Conservation (phyloP, 768 basidiomycete species). For the Suillus luteus region DNA sequence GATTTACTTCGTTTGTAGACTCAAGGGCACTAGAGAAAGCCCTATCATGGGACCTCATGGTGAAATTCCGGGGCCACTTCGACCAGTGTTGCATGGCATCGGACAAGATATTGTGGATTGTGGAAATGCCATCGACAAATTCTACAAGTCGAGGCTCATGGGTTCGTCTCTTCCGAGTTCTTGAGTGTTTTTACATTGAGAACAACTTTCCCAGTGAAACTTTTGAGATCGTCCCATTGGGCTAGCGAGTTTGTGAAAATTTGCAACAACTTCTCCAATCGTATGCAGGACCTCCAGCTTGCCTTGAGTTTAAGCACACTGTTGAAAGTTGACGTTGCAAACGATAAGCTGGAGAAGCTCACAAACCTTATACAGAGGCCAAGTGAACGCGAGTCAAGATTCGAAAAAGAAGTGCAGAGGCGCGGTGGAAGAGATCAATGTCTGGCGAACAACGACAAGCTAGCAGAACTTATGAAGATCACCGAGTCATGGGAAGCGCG, state of each 20-base stretch:
- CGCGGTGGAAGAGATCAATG: constrained; percentile 35
- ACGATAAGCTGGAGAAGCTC: constrained; percentile 1
- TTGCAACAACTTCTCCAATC: constrained; percentile 35
- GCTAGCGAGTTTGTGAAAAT: constrained; percentile 40
- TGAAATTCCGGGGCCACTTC: constrained; percentile 36
- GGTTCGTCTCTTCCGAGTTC: constrained; percentile 26
- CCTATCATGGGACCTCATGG: constrained; percentile 30
- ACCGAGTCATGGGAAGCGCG: not conserved
- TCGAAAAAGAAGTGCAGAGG: constrained; percentile 19
- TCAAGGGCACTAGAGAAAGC: constrained; percentile 33
- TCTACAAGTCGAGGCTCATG: constrained; percentile 45
- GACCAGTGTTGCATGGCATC: constrained; percentile 32
- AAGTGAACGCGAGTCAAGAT: constrained; percentile 31
- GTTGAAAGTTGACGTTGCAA: constrained; percentile 36
- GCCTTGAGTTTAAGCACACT: constrained; percentile 41
- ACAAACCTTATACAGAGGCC: not conserved
- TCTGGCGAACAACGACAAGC: constrained; percentile 11
- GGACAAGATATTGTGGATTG: constrained; percentile 45
- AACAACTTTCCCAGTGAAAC: constrained; percentile 27
- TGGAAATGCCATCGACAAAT: constrained; percentile 47
- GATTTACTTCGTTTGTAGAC: constrained; percentile 21
- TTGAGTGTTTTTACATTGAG: constrained; percentile 2
- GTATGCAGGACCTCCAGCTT: constrained; percentile 38
- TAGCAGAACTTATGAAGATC: not conserved
- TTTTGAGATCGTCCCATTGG: constrained; percentile 37